Evolutionary conservation across 2,329 filamentous ascomycete species (phyloP), one percentile per base, ranked within the genome.

Genomic region (Monosporascus sp.): DNA sequence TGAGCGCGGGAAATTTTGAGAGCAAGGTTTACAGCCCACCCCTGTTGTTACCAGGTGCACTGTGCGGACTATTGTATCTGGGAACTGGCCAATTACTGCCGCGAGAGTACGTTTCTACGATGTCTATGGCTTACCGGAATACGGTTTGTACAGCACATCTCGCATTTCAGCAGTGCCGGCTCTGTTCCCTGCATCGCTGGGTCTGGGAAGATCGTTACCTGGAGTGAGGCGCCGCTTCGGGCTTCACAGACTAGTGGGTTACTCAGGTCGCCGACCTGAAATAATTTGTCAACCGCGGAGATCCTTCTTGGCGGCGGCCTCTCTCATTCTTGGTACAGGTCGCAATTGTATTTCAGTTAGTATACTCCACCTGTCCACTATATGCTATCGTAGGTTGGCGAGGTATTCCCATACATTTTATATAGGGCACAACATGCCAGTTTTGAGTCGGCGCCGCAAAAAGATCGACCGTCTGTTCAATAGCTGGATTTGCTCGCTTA

Each of bases 221-320:
- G 54, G 48, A 58, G 57, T 46, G 55, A 53, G 56, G 52, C 53
- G 55, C 51, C 41, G 58, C 57, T 48, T 61, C 59, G 59, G 59
- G 59, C 57, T 59, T 52, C 55, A 54, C 56, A 54, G 54, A n/a
- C 53, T 53, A 52, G 55, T 40, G 57, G 56, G 58, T 61, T 61
- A 60, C 59, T 60, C 59, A 61, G 58, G 59, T 61, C 59, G 59
- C 56, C 59, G 59, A 61, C 59, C 56, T 27, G 24, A 46, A 60
- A 46, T 55, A 61, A 59, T 55, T 60, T 61, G 59, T 59, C 55
- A 60, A 56, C 55, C 53, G 50, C 53, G 59, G 55, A 59, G 58
- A 60, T 61, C 59, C 50, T 51, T 55, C 59, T 60, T 57, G 59
- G 59, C 59, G 51, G 51, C 54, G 55, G 53, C 56, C 55, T 57